Evolutionary conservation across 371 early-diverging fungal species (phyloP).

Genomic region (Mucor ambiguus): DNA sequence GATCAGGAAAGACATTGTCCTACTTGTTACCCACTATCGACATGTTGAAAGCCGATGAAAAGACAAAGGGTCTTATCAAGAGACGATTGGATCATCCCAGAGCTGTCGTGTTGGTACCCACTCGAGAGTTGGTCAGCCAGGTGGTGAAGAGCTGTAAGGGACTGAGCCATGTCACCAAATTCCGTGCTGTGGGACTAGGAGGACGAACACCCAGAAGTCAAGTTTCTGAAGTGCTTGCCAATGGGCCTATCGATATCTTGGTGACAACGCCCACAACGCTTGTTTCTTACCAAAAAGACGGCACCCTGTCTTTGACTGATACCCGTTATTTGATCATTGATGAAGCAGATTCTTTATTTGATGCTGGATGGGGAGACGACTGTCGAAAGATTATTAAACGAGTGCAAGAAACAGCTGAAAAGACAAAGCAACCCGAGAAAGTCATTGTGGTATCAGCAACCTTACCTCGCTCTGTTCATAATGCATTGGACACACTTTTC

Average conservation of each 20-base stretch:
- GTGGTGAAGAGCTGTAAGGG: slow-evolving; percentile 69
- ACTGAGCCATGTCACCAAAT: slow-evolving; percentile 70
- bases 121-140: slow-evolving; percentile 92
- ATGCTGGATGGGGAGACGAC: slow-evolving; percentile 78
- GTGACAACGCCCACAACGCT: slow-evolving; percentile 80
- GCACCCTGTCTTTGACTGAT: slow-evolving; percentile 58
- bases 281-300: slow-evolving; percentile 41
- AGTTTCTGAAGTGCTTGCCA: slow-evolving; percentile 40
- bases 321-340: slow-evolving; percentile 79
- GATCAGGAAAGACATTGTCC: slow-evolving; percentile 98
- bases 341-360: slow-evolving; percentile 94
- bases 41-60: slow-evolving; percentile 73
- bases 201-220: slow-evolving; percentile 41
- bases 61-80: slow-evolving; percentile 41
- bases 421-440: slow-evolving; percentile 26
- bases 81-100: slow-evolving; percentile 72
- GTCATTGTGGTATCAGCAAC: slow-evolving; percentile 85
- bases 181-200: slow-evolving; percentile 68
- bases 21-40: slow-evolving; percentile 90
- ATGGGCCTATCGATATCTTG: slow-evolving; percentile 77
- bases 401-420: slow-evolving; percentile 13
- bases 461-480: slow-evolving; percentile 77
- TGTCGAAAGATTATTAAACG: slow-evolving; percentile 34
- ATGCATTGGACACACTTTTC: slow-evolving; percentile 59
- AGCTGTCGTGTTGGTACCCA: slow-evolving; percentile 95